Evolutionary conservation across 306 rosid genomes (phyloP).

Genomic region (Casuarina cunninghamiana): DNA sequence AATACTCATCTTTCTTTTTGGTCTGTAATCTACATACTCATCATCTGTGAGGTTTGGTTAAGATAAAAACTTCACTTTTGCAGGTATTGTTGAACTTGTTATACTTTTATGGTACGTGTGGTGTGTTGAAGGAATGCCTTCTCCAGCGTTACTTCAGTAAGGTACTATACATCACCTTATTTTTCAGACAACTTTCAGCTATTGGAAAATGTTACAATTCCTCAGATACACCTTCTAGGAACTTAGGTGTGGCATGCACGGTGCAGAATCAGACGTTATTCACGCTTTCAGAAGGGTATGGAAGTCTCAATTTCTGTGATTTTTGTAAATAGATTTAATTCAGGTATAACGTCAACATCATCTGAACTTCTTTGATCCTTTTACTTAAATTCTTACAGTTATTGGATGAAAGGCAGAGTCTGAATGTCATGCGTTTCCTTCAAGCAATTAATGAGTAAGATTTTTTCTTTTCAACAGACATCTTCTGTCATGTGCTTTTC

Average conservation of each 20-base stretch:
- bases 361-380: not conserved
- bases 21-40: not conserved
- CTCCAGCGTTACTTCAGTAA: conserved; percentile 85
- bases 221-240: conserved; percentile 43
- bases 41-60: conserved; percentile 2
- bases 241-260: conserved; percentile 66
- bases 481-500: not conserved
- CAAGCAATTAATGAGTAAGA: conserved; percentile 75
- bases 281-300: conserved; percentile 74
- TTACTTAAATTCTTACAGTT: conserved; percentile 51
- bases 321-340: not conserved
- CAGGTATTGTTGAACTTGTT: conserved; percentile 75
- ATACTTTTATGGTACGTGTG: conserved; percentile 85
- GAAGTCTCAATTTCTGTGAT: conserved; percentile 29
- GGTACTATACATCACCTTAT: conserved; percentile 39
- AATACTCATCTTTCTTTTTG: not conserved
- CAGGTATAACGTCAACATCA: not conserved
- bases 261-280: conserved; percentile 58
- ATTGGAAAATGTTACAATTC: conserved; percentile 5
- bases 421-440: conserved; percentile 83
- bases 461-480: not conserved
- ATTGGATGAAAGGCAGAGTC: conserved; percentile 81
- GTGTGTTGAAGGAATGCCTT: conserved; percentile 81
- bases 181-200: conserved; percentile 2
- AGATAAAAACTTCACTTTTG: conserved; percentile 9